Conservation (phyloP, 768 basidiomycete genomes). For the Russula earlei region DNA sequence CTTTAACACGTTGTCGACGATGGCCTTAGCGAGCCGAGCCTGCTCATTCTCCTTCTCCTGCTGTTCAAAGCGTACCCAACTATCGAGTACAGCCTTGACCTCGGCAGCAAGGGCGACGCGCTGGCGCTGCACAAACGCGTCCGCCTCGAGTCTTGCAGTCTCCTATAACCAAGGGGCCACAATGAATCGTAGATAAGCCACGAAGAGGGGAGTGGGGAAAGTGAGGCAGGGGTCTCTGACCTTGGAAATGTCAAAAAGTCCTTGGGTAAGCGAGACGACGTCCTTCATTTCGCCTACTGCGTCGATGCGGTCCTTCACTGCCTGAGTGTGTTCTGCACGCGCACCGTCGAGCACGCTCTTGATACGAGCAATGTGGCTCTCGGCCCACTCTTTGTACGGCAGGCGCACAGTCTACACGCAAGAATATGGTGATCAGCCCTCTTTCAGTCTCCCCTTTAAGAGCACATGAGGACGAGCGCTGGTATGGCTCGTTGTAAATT, state of each 20-base stretch:
- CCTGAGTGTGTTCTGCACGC: conserved; percentile 82
- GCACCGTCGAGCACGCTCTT: conserved; percentile 71
- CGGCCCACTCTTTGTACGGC: conserved; percentile 91
- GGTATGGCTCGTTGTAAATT: not conserved
- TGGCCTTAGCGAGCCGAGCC: conserved; percentile 75
- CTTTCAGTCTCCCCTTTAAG: not conserved
- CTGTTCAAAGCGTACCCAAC: conserved; percentile 97
- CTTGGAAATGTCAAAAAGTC: conserved; percentile 88
- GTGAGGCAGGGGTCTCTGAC: too few species aligned
- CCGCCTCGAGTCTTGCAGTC: conserved; percentile 82
- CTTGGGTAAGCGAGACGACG: conserved; percentile 83
- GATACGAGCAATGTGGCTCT: conserved; percentile 78
- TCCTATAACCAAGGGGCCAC: conserved; percentile 43
- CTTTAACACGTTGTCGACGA: conserved; percentile 83
- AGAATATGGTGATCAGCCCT: not conserved
- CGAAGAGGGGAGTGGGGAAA: not conserved
- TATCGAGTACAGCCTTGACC: conserved; percentile 90
- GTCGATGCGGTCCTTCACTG: conserved; percentile 87
- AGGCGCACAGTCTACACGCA: conserved; percentile 55
- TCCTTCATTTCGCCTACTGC: conserved; percentile 93
- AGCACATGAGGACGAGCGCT: not conserved
- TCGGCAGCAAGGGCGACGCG: conserved; percentile 79
- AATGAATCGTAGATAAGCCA: not conserved
- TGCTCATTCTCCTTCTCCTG: conserved; percentile 96
- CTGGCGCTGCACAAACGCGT: conserved; percentile 86